Evolutionary conservation across 441 rosid species (phyloP), one percentile per base, ranked within the genome.

Genomic region (Mallotus repandus): DNA sequence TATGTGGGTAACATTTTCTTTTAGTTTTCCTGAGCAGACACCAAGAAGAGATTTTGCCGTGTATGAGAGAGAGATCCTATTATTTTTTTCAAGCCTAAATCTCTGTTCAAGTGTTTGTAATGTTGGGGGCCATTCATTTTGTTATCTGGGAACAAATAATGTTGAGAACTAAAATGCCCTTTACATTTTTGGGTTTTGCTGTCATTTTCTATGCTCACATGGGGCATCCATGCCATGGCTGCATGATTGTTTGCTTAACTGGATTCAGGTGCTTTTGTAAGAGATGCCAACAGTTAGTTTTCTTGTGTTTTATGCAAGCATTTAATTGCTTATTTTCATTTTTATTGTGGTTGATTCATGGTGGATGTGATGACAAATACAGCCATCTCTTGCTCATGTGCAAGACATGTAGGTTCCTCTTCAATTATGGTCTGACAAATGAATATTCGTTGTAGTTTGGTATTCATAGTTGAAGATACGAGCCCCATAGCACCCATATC

Each of bases 71-170:
- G 71, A 75, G 43, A 45, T 68, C 61, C 9, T 57, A 38, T 61
- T 18, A n/a, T 61, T 69, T 45, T 21, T 48, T 29, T 15, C 21
- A 32, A 64, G 68, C 69, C 50, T 62, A 10, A 57, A 74, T 41
- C 13, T 73, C 49, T 53, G 53, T 38, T 38, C 66, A 50, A 74
- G 70, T 68, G 71, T 67, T 58, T 45, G 58, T 63, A 25, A 58
- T 69, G 65, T 76, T 63, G 14, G 41, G 41, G 41, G 41, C 64
- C 46, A 48, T 67, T 70, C 65, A 53, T 43, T 43, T 62, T 74
- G 77, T 72, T 82, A 74, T 14, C 48, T 65, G 74, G 78, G 77
- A 77, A 45, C 77, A 60, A 73, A 77, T 65, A 62, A 54, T 78
- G 58, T 62, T 72, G 82, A 64, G 76, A 78, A 55, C 55, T 75